A percentile compares a stretch with the other conserved stretches of the same genome.
phyloP scores from a whole-genome alignment of 257 asterid genomes.

The Henckelia pumila region DNA sequence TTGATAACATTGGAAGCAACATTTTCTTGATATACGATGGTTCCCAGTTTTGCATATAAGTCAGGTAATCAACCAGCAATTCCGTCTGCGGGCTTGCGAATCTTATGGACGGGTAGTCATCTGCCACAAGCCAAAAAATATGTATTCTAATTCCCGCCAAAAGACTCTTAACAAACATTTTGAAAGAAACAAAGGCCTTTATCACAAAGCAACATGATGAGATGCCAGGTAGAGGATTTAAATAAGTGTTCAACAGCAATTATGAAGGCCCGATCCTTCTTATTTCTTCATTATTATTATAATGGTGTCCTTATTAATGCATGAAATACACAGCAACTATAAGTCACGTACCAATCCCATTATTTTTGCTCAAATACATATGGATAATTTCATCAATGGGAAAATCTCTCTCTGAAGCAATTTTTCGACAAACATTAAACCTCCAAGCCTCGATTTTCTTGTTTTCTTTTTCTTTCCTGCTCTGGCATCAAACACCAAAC shows the following conservation, averaged over 20 bases:
- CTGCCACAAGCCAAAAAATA: constrained; percentile 37
- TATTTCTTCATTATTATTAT: neutral
- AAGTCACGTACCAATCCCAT: constrained; percentile 50
- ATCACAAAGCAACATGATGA: neutral
- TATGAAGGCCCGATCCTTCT: neutral
- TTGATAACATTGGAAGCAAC: constrained; percentile 77
- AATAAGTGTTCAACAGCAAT: no score
- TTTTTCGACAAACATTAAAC: constrained; percentile 61
- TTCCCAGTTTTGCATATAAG: constrained; percentile 76
- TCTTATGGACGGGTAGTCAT: constrained; percentile 43
- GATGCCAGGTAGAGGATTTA: neutral
- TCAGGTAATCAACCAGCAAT: constrained; percentile 65
- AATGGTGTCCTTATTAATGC: neutral
- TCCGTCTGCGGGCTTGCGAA: constrained; percentile 71
- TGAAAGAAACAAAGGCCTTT: neutral
- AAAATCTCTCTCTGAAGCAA: constrained; percentile 59
- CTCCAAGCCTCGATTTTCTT: constrained; percentile 64
- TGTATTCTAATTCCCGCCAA: neutral
- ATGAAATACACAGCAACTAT: neutral
- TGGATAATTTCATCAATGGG: constrained; percentile 65
- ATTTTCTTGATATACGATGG: constrained; percentile 84
- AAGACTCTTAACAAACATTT: neutral
- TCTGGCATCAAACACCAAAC: constrained; percentile 46
- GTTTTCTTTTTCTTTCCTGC: constrained; percentile 56
- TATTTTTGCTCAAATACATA: constrained; percentile 57